Base-by-base conservation (phyloP, 2,329 filamentous ascomycete species). In the Ceratocystis cacaofunesta region DNA sequence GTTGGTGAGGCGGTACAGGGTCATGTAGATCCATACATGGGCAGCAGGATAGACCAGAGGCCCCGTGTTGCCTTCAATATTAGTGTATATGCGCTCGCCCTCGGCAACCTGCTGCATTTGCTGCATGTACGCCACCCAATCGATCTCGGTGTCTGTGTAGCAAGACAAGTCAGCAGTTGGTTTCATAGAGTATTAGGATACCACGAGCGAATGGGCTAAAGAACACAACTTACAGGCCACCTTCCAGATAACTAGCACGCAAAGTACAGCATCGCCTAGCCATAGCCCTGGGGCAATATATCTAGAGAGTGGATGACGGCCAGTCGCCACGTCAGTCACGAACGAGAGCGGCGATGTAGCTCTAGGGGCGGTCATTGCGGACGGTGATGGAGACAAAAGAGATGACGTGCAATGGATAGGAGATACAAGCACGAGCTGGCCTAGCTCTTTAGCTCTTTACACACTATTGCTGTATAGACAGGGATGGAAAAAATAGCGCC, bases 61-160 rank as follows among this genome's bases (percentile, higher is more conserved):
- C 0, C 94, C 94, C 0, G 94, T 99, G 67, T 85, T 87, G 70
- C 94, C 94, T 72, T 87, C 82, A 73, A 99, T 92, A 66, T 85
- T 82, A 68, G 84, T 84, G 75, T 99, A 99, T 75, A 96, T 87
- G 73, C 89, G 85, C 78, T 97, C 92, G 72, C 94, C 94, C 19
- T 83, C 80, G 58, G 92, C 77, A 72, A 88, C 94, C 70, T 92
- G 85, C 50, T 82, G 77, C 57, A 97, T 81, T 72, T 99, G 94
- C 74, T 96, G 83, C 92, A 99, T 97, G 75, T 99, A 99, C 0
- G 94, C 90, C 67, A 82, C 82, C 92, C 92, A 99, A 76, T 99
- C 94, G 72, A 99, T 99, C 75, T 99, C 94, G 55, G 94, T 99
- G 74, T 99, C 94, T 81, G 70, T 55, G 61, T 5, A 25, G n/a